A percentile compares a stretch with the other conserved stretches of the same genome.
Conservation (phyloP, 1,284 basidiomycete species). For the Rhodotorula sp. region DNA sequence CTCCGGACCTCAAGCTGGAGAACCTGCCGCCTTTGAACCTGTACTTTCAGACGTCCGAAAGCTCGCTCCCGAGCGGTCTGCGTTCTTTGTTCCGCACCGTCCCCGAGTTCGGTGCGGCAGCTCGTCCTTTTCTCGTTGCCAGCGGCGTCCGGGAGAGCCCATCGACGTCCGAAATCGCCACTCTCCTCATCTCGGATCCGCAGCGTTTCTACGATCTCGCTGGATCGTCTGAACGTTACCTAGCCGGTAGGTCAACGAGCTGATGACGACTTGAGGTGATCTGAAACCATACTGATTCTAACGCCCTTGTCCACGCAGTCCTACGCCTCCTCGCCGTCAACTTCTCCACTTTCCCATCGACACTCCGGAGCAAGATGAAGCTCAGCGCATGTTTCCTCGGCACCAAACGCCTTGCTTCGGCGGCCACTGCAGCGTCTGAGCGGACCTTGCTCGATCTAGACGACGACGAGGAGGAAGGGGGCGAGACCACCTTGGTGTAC, state of each 20-base stretch:
- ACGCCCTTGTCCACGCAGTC: constrained; percentile 22
- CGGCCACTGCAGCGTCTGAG: constrained; percentile 31
- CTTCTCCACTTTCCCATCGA: constrained; percentile 31
- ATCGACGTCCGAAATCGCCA: constrained; percentile 68
- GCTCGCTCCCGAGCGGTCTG: constrained; percentile 58
- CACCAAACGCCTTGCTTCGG: constrained; percentile 44
- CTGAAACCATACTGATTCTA: background rate
- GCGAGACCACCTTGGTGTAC: constrained; percentile 46
- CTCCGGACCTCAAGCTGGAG: constrained; percentile 53
- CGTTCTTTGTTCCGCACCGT: constrained; percentile 67
- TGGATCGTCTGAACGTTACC: constrained; percentile 44
- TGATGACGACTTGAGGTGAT: background rate
- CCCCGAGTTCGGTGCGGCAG: constrained; percentile 80
- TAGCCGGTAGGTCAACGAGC: constrained; percentile 20
- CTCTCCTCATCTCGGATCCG: constrained; percentile 46
- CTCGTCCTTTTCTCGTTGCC: constrained; percentile 78
- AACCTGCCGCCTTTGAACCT: constrained; percentile 54
- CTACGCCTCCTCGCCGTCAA: constrained; percentile 49
- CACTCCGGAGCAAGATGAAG: constrained; percentile 44
- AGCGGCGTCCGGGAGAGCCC: constrained; percentile 89
- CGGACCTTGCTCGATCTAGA: constrained; percentile 28
- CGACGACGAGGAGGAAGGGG: constrained; percentile 47
- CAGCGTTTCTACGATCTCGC: constrained; percentile 42
- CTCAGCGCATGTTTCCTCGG: constrained; percentile 49
- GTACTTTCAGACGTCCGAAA: constrained; percentile 40